phyloP scores from a whole-genome alignment of 1,284 basidiomycete species.

The Athelia sp. region DNA sequence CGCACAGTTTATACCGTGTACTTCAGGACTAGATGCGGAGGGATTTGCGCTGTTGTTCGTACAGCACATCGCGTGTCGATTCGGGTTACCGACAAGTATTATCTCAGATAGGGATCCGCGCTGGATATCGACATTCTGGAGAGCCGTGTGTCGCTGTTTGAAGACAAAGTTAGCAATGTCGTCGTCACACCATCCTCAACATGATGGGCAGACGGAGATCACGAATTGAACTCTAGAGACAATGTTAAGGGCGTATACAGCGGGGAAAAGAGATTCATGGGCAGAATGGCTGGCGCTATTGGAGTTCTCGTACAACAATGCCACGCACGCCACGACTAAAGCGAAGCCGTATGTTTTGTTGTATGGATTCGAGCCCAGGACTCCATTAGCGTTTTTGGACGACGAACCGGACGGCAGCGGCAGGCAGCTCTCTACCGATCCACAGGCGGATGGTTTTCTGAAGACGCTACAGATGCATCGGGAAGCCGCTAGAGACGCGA shows the following conservation, averaged over 20 bases:
- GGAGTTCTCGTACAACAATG: constrained; percentile 20
- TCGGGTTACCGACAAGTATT: constrained; percentile 18
- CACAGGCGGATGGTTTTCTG: constrained; percentile 3
- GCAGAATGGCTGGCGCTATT: constrained; percentile 11
- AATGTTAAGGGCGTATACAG: constrained; percentile 9
- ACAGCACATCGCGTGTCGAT: constrained; percentile 11
- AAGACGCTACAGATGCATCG: constrained; percentile 7
- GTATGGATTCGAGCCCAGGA: constrained; percentile 12
- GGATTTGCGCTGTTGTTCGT: constrained; percentile 15
- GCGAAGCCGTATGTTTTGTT: constrained; percentile 14
- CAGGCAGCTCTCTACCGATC: not conserved
- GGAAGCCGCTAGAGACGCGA: constrained; percentile 9
- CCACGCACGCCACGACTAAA: constrained; percentile 11
- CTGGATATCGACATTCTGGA: constrained; percentile 22
- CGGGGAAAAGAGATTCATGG: constrained; percentile 14
- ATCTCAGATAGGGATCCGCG: constrained; percentile 21
- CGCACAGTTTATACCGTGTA: constrained; percentile 27
- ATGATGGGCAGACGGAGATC: constrained; percentile 29
- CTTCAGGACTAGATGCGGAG: constrained; percentile 2
- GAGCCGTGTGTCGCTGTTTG: constrained; percentile 8
- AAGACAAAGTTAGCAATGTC: constrained; percentile 16
- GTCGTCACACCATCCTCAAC: constrained; percentile 24
- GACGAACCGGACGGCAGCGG: not conserved
- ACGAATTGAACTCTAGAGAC: constrained; percentile 16
- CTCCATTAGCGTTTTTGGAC: constrained; percentile 1